phyloP scores from a whole-genome alignment of 2,329 filamentous ascomycete species.

The Bipolaris oryzae region DNA sequence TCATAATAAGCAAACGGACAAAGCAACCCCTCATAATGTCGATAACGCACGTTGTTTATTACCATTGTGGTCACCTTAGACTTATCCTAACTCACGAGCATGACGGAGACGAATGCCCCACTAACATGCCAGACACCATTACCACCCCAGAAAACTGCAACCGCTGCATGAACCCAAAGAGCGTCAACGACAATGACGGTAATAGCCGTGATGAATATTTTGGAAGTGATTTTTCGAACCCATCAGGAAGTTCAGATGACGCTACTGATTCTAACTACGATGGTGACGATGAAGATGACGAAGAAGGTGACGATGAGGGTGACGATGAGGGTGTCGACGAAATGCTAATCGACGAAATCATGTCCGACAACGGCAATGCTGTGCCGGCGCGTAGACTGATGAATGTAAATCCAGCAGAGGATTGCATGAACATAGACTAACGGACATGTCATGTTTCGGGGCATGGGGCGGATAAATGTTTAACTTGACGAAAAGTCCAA shows the following conservation, averaged over 20 bases:
- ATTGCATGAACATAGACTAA: too few species aligned
- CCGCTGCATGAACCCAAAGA: not conserved
- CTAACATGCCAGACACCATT: not conserved
- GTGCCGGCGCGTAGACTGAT: not conserved
- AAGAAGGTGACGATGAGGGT: too few species aligned
- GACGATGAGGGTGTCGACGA: too few species aligned
- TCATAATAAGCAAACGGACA: not conserved
- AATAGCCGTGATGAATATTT: not conserved
- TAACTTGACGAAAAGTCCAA: not conserved
- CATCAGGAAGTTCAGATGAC: not conserved
- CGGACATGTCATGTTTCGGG: too few species aligned
- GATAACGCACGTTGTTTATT: not conserved
- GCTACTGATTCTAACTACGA: not conserved
- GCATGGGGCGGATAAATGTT: not conserved
- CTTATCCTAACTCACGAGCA: not conserved
- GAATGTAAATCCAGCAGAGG: not conserved
- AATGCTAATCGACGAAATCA: not conserved
- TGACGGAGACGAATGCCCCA: not conserved
- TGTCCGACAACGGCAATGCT: not conserved
- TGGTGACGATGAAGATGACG: too few species aligned
- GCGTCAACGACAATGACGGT: too few species aligned
- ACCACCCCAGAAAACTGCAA: not conserved
- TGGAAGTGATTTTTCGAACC: too few species aligned
- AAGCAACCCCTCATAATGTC: not conserved
- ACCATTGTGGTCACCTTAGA: slow-evolving; percentile 7